Evolutionary conservation across 371 early-diverging fungal species (phyloP), one percentile per base, ranked within the genome.

Genomic region (Mortierella sp.): DNA sequence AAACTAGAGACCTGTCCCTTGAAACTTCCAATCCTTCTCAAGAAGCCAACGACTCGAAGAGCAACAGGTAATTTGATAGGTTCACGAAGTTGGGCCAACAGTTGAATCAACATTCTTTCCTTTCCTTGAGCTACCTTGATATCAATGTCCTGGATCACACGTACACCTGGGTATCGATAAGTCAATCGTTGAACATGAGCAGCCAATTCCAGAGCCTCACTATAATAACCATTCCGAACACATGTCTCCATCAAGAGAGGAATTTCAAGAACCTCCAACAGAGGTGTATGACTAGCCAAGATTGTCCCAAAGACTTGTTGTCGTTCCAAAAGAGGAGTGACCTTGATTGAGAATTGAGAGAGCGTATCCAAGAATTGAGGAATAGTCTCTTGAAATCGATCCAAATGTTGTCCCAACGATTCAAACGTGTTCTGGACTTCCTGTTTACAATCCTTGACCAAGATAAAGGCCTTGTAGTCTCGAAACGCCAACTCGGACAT

Each of bases 181-280:
- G 82, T 72, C 51, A 95, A 74, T 11, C 93, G 81, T 6, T 88
- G 85, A 5, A 93, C 92, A 81, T 93, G 92, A 3, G 88, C 83
- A n/a, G 91, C 88, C 28, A 95, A 74, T 65, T 94, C 94, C 85
- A 95, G 90, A 0, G 94, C 96, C 64, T 95, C 96, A 43, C 92
- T 90, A 63, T 94, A 94, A 60, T 93, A 91, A 0, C 93, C 94
- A 52, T 92, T 91, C 71, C 92, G 85, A 21, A 94, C 91, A 75
- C 94, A 92, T 0, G 92, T 93, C 62, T 95, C 93, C 88, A 94
- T 89, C 56, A 95, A 75, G 63, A 91, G 87, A 6, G 96, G 96
- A 43, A 94, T 93, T 63, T 93, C 94, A 9, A 94, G 73, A 9
- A 92, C 82, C 48, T 92, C 91, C 7, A 88, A 80, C 68, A 92